Conservation (phyloP, 2,329 filamentous ascomycete species). For the Chaetomium sp. region DNA sequence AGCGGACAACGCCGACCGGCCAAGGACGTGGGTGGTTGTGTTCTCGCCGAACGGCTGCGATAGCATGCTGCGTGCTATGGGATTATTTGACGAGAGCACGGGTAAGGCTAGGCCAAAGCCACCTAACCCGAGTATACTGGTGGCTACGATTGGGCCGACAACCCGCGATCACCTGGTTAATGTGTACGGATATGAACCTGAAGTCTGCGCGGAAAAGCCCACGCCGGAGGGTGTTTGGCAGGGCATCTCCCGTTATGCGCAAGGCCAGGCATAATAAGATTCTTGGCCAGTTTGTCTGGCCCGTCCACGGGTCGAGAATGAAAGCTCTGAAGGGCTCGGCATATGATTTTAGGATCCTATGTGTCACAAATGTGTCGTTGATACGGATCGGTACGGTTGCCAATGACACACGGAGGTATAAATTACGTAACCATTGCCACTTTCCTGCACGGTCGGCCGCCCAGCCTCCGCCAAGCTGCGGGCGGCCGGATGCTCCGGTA, state of each 20-base stretch:
- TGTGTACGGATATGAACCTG: constrained; percentile 60
- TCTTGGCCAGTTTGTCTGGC: background rate
- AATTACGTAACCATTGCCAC: no score
- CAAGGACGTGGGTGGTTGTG: constrained; percentile 65
- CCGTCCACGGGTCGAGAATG: background rate
- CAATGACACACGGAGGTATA: no score
- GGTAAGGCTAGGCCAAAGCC: constrained; percentile 29
- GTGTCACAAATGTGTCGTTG: no score
- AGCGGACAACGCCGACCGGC: constrained; percentile 34
- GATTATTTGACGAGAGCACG: constrained; percentile 42
- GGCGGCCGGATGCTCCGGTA: no score
- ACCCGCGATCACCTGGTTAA: constrained; percentile 67
- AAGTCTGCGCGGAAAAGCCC: constrained; percentile 76
- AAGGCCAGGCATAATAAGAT: background rate
- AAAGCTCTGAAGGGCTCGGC: no score
- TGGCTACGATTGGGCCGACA: constrained; percentile 91
- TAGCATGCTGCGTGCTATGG: constrained; percentile 50
- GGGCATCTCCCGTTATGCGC: constrained; percentile 52
- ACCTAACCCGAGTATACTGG: constrained; percentile 44
- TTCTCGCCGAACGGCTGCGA: constrained; percentile 63
- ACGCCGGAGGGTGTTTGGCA: constrained; percentile 71
- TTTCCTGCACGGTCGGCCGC: no score
- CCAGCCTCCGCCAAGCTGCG: no score
- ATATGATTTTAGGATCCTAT: no score
- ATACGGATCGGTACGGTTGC: no score